Evolutionary conservation across 345 rosid species (phyloP).

Genomic region (Populus davidiana): DNA sequence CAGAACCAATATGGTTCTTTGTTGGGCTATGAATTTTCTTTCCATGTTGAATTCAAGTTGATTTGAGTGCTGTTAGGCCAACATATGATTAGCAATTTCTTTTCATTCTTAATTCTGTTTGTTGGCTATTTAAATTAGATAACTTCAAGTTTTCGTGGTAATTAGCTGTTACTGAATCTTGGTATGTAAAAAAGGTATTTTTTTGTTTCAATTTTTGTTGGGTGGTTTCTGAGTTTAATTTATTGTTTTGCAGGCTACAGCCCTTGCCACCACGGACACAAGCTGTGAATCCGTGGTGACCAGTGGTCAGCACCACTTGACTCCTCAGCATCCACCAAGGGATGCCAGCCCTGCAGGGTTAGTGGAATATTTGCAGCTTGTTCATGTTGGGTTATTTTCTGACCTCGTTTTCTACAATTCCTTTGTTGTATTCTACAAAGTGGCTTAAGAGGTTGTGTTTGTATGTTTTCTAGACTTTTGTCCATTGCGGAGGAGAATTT

Average conservation of each 20-base stretch:
- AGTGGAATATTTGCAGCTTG: conserved; percentile 24
- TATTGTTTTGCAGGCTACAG: conserved; percentile 51
- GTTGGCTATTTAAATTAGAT: background rate
- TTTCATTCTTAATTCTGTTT: background rate
- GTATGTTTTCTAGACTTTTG: conserved; percentile 65
- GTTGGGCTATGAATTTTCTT: background rate
- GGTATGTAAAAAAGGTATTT: background rate
- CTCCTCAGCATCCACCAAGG: conserved; percentile 95
- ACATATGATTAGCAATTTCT: background rate
- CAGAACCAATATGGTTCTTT: background rate
- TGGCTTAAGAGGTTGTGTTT: conserved; percentile 16
- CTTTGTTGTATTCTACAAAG: background rate
- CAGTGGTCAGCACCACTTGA: conserved; percentile 89
- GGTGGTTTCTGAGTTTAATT: background rate
- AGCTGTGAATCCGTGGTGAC: conserved; percentile 99
- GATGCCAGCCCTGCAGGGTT: conserved; percentile 99
- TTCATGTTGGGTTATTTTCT: conserved; percentile 38
- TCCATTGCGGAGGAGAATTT: conserved; percentile 98
- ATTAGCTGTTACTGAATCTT: background rate
- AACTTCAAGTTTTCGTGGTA: background rate
- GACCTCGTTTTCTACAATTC: conserved; percentile 16
- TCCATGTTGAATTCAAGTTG: background rate
- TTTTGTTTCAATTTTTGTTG: background rate
- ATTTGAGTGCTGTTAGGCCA: background rate
- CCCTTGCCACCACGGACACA: conserved; percentile 87